Evolutionary conservation across 345 rosid genomes (phyloP).

Genomic region (Clausena lansium): DNA sequence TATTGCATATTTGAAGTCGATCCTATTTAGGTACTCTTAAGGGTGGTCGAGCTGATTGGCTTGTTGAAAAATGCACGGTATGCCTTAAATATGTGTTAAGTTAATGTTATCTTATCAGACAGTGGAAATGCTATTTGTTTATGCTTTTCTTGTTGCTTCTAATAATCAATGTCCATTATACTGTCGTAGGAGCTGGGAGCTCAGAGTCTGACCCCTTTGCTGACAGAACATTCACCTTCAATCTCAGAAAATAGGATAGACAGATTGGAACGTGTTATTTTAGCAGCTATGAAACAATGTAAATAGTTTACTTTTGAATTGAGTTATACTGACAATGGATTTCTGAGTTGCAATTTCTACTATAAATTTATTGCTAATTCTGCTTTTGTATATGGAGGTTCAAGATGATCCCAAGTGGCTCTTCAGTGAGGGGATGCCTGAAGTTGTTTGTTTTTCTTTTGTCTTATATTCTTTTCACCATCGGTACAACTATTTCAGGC

Average conservation of each 20-base stretch:
- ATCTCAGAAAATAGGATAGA: conserved; percentile 78
- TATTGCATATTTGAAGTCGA: not conserved
- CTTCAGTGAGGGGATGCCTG: not conserved
- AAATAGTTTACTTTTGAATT: conserved; percentile 15
- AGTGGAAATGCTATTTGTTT: not conserved
- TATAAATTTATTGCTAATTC: not conserved
- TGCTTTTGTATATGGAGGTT: not conserved
- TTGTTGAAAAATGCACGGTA: conserved; percentile 92
- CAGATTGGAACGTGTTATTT: conserved; percentile 70
- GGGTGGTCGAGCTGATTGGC: conserved; percentile 98
- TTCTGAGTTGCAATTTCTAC: not conserved
- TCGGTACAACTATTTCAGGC: conserved; percentile 34
- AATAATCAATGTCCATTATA: conserved; percentile 7
- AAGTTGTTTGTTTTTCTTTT: not conserved
- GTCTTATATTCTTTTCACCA: not conserved
- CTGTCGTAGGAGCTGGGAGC: conserved; percentile 77
- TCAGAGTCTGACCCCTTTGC: conserved; percentile 73
- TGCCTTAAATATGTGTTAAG: conserved; percentile 18
- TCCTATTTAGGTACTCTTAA: conserved; percentile 65
- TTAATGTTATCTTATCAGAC: not conserved
- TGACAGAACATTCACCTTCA: conserved; percentile 66
- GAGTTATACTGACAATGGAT: not conserved
- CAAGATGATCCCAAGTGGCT: not conserved
- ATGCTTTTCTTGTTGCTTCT: not conserved
- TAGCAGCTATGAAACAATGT: conserved; percentile 91